These are phyloP conservation scores for Yarrowia sp. DNA, from an alignment of 805 yeast genomes.

Conservation along the genomic window DNA sequence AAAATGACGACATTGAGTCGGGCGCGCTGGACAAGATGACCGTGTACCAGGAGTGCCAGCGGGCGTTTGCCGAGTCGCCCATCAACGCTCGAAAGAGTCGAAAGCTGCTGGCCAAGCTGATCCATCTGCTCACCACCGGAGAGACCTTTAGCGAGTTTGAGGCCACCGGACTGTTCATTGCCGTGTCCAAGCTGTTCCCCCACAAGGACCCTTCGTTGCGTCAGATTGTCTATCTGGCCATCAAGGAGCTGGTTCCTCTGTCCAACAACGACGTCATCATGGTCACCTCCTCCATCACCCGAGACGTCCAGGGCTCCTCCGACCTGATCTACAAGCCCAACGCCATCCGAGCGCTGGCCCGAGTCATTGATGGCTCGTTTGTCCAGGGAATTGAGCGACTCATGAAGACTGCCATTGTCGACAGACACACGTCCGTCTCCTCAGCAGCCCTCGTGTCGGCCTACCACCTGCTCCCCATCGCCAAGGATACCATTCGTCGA, in stretches of 20 bases:
- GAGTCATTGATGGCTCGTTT: slow-evolving; percentile 79
- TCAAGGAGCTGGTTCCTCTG: slow-evolving; percentile 79
- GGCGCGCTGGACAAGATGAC: slow-evolving; percentile 93
- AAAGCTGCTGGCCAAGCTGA: slow-evolving; percentile 69
- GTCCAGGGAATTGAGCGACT: slow-evolving; percentile 91
- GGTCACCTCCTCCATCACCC: slow-evolving; percentile 98
- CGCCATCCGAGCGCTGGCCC: slow-evolving; percentile 86
- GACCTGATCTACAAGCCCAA: slow-evolving; percentile 85
- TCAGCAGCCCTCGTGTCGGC: slow-evolving; percentile 94
- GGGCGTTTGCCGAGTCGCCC: slow-evolving; percentile 88
- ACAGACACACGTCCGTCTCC: slow-evolving; percentile 78
- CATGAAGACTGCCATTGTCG: slow-evolving; percentile 89
- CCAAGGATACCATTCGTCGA: slow-evolving; percentile 87
- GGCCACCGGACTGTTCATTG: slow-evolving; percentile 88
- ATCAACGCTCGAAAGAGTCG: slow-evolving; percentile 87
- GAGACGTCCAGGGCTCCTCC: slow-evolving; percentile 83
- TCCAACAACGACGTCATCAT: slow-evolving; percentile 83
- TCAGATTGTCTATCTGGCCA: slow-evolving; percentile 89
- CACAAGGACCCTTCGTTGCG: slow-evolving; percentile 82
- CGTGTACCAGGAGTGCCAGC: slow-evolving; percentile 90
- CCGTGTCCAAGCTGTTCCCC: slow-evolving; percentile 91
- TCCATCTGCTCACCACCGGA: slow-evolving; percentile 79
- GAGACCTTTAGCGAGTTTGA: slow-evolving; percentile 84
- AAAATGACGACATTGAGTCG: slow-evolving; percentile 70
- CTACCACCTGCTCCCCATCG: slow-evolving; percentile 83